Conservation (phyloP, 108 stramenopile genomes). For the Phaeodactylum tricornutum region DNA sequence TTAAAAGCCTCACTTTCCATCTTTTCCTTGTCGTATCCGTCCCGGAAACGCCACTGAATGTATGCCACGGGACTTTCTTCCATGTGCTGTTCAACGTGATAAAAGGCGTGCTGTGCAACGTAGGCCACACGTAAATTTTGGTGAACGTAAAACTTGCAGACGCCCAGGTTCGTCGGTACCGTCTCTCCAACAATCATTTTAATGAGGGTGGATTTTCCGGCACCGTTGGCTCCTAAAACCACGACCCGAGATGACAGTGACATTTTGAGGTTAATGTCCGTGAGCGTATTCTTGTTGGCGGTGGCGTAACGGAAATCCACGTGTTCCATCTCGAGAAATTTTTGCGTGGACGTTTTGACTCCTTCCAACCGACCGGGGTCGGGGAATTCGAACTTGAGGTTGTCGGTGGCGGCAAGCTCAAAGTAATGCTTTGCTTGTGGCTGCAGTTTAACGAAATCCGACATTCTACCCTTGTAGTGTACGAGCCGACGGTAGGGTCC, state of each 20-base stretch:
- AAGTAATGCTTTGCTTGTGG: conserved; percentile 96
- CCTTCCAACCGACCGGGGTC: conserved; percentile 90
- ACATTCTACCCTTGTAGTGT: conserved; percentile 86
- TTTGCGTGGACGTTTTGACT: conserved; percentile 90
- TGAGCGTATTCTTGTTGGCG: conserved; percentile 48
- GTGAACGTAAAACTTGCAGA: conserved; percentile 76
- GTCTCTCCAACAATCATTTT: conserved; percentile 92
- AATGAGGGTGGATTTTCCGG: conserved; percentile 77
- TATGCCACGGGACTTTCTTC: conserved; percentile 85
- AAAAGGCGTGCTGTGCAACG: conserved; percentile 94
- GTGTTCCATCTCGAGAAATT: conserved; percentile 88
- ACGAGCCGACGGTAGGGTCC: conserved; percentile 88
- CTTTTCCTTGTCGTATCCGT: conserved; percentile 84
- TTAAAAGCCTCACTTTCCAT: conserved; percentile 78
- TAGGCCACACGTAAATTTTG: conserved; percentile 69
- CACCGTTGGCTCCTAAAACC: conserved; percentile 38
- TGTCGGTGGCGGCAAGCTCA: conserved; percentile 76
- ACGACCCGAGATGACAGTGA: conserved; percentile 79
- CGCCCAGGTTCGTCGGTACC: conserved; percentile 62
- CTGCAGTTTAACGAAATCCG: conserved; percentile 81
- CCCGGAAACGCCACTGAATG: conserved; percentile 96
- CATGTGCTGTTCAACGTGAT: conserved; percentile 92
- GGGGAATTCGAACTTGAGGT: conserved; percentile 79
- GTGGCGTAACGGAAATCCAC: conserved; percentile 87
- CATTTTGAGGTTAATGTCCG: conserved; percentile 78